These are phyloP conservation scores for Salix dunnii DNA, from an alignment of 345 rosid genomes.

Conservation along the genomic window DNA sequence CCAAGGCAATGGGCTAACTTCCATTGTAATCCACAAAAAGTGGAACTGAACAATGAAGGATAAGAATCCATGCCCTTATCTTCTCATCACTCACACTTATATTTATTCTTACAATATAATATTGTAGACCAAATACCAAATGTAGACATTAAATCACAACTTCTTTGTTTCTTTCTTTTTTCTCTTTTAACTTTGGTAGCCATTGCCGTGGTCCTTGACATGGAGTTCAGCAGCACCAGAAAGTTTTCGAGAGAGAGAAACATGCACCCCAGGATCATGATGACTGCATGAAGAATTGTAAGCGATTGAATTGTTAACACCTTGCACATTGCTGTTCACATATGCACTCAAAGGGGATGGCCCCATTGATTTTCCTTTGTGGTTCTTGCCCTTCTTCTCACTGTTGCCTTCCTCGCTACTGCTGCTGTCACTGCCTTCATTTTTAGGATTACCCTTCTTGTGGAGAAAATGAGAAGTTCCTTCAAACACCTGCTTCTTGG, in stretches of 20 bases:
- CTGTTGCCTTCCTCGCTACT: constrained; percentile 32
- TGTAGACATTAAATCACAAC: constrained; percentile 1
- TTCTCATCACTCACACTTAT: constrained; percentile 13
- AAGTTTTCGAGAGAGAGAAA: constrained; percentile 50
- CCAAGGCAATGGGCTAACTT: constrained; percentile 12
- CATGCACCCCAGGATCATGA: constrained; percentile 84
- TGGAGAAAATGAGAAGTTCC: constrained; percentile 26
- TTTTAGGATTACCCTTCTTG: constrained; percentile 20
- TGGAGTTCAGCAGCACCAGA: constrained; percentile 35
- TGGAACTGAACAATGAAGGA: constrained; percentile 30
- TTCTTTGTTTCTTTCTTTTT: neutral
- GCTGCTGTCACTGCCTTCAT: constrained; percentile 32
- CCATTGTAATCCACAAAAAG: constrained; percentile 19
- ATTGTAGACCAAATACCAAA: constrained; percentile 7
- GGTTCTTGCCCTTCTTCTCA: constrained; percentile 31
- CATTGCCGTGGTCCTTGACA: constrained; percentile 45
- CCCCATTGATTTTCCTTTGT: constrained; percentile 13
- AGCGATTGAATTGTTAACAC: constrained; percentile 76
- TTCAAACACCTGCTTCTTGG: constrained; percentile 27
- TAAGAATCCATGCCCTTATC: constrained; percentile 23
- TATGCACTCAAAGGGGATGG: constrained; percentile 50
- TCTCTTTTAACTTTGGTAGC: constrained; percentile 23
- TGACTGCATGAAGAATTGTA: constrained; percentile 57
- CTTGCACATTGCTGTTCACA: constrained; percentile 85
- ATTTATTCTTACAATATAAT: constrained; percentile 8